phyloP scores from a whole-genome alignment of 148 eudicot genomes.

The Heliamphora exappendiculata region DNA sequence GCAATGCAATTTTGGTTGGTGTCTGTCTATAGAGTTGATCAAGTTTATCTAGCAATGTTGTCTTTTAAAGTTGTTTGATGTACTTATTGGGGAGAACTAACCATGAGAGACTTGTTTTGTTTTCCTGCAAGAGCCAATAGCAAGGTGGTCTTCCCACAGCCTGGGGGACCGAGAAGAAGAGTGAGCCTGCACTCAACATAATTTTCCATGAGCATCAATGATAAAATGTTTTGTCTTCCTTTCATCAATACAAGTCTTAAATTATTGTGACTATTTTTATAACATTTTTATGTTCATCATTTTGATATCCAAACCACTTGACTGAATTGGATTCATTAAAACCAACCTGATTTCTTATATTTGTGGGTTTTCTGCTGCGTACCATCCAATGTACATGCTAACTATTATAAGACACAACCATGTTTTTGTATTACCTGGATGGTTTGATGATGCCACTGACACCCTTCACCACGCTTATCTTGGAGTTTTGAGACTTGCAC shows the following conservation, averaged over 20 bases:
- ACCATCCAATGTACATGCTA: neutral
- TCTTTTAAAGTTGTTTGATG: neutral
- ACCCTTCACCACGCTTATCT: conserved; percentile 42
- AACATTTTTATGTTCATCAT: neutral
- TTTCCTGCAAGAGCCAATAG: conserved; percentile 75
- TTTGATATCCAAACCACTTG: neutral
- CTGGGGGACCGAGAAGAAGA: conserved; percentile 82
- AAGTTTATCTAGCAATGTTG: too few species aligned
- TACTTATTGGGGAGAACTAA: conserved; percentile 4
- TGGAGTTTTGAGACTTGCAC: conserved; percentile 41
- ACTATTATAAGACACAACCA: neutral
- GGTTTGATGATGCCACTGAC: conserved; percentile 75
- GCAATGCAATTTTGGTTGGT: neutral
- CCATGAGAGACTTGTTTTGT: conserved; percentile 54
- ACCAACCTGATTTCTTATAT: neutral
- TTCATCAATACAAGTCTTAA: neutral
- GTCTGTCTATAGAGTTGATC: neutral
- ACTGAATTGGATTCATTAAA: conserved; percentile 1
- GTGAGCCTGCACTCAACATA: conserved; percentile 42
- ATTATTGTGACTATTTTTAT: neutral
- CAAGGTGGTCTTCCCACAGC: conserved; percentile 77
- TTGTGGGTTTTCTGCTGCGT: neutral
- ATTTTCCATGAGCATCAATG: neutral
- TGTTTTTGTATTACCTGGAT: conserved; percentile 40
- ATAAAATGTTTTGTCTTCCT: neutral